These are phyloP conservation scores for Nitzschia inconspicua DNA, from an alignment of 108 stramenopile genomes.

Conservation along the genomic window DNA sequence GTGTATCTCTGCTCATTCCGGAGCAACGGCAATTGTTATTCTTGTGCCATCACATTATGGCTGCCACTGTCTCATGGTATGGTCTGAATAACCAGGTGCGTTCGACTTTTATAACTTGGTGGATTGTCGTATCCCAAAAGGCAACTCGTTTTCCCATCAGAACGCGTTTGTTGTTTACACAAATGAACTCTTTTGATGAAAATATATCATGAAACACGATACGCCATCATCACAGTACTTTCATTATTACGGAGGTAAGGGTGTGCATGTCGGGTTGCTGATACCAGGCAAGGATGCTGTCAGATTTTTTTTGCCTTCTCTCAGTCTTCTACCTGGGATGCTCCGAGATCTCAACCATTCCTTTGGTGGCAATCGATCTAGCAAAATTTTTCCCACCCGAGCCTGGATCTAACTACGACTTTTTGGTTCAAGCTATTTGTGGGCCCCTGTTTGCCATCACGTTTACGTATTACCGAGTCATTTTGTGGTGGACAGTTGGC, in stretches of 20 bases:
- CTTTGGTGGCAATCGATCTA: conserved; percentile 49
- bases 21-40: conserved; percentile 50
- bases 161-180: too few species aligned
- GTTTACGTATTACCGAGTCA: conserved; percentile 40
- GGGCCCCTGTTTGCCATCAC: conserved; percentile 39
- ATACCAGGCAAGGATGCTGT: too few species aligned
- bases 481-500: conserved; percentile 35
- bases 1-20: conserved; percentile 41
- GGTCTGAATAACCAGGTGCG: conserved; percentile 52
- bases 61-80: conserved; percentile 43
- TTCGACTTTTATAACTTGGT: background rate
- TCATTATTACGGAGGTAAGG: conserved; percentile 20
- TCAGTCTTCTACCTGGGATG: conserved; percentile 63
- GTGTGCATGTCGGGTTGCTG: too few species aligned
- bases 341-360: conserved; percentile 60
- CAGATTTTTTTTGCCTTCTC: too few species aligned
- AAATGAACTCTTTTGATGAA: too few species aligned
- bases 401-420: conserved; percentile 13
- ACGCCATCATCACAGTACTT: too few species aligned
- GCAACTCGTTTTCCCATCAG: too few species aligned
- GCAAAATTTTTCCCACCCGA: conserved; percentile 53
- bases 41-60: conserved; percentile 60
- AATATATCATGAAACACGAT: too few species aligned
- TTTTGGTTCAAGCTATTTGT: conserved; percentile 8
- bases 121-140: background rate